Evolutionary conservation across 345 rosid genomes (phyloP).

Genomic region (Laguncularia racemosa): DNA sequence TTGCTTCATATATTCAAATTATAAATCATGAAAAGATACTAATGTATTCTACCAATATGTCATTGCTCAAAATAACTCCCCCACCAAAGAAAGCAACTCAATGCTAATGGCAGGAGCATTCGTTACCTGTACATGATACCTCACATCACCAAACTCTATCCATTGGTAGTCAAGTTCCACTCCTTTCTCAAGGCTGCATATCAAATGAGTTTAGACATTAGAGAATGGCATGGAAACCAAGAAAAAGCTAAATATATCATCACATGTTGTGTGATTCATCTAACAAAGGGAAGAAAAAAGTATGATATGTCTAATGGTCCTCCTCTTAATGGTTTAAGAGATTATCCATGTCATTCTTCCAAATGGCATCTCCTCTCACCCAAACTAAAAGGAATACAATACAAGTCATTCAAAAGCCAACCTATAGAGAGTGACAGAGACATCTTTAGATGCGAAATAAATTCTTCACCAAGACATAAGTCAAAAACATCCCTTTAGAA

Average conservation of each 20-base stretch:
- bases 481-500: no score
- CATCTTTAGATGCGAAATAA: no score
- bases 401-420: no score
- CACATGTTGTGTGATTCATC: neutral
- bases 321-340: no score
- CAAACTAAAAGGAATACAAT: no score
- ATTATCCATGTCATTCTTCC: no score
- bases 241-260: neutral
- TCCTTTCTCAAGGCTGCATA: constrained; percentile 74
- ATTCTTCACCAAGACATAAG: no score
- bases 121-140: constrained; percentile 87
- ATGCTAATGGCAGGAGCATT: neutral
- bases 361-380: no score
- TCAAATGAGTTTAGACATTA: neutral
- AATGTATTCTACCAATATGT: neutral
- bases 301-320: no score
- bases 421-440: no score
- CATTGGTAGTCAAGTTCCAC: constrained; percentile 86
- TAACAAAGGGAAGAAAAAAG: no score
- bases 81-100: neutral
- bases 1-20: neutral
- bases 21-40: neutral
- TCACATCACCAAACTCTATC: constrained; percentile 92
- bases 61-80: neutral
- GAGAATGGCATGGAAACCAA: neutral